These are phyloP conservation scores for Myxozyma vanderwaltii DNA, from an alignment of 805 yeast species.

Conservation along the genomic window DNA sequence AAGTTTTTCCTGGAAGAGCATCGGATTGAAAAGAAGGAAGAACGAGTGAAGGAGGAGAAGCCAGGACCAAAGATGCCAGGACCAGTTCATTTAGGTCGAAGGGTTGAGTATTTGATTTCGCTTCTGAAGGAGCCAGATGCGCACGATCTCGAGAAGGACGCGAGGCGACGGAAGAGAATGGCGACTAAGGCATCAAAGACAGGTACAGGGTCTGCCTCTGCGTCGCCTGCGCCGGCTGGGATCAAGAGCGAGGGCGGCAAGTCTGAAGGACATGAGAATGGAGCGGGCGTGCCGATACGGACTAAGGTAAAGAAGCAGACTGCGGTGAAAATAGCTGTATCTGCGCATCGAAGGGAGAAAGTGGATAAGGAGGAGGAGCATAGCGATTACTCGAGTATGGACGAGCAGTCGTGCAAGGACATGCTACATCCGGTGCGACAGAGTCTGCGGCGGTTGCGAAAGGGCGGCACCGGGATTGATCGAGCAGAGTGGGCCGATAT, in stretches of 20 bases:
- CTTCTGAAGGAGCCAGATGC: slow-evolving; percentile 62
- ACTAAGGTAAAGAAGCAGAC: not conserved
- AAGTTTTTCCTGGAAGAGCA: slow-evolving; percentile 71
- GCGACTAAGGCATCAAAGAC: slow-evolving; percentile 22
- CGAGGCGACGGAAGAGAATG: slow-evolving; percentile 33
- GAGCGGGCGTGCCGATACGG: not conserved
- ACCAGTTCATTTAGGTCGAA: slow-evolving; percentile 85
- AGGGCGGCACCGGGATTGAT: slow-evolving; percentile 72
- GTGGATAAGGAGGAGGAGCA: slow-evolving; percentile 36
- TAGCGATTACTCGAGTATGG: slow-evolving; percentile 75
- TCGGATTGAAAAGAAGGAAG: slow-evolving; percentile 43
- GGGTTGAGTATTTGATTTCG: slow-evolving; percentile 81
- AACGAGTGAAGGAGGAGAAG: slow-evolving; percentile 41
- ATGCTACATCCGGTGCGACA: slow-evolving; percentile 66
- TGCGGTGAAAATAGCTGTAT: not conserved
- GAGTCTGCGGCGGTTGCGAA: slow-evolving; percentile 65
- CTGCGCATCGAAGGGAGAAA: slow-evolving; percentile 7
- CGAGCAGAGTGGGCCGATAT: slow-evolving; percentile 77
- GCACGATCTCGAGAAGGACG: slow-evolving; percentile 34
- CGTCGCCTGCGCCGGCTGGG: slow-evolving; percentile 22
- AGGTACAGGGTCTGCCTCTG: slow-evolving; percentile 27
- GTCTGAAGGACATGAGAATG: not conserved
- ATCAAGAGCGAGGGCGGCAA: slow-evolving; percentile 3
- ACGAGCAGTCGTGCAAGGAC: slow-evolving; percentile 66
- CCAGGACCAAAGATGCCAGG: slow-evolving; percentile 76